These are phyloP conservation scores for Grifola frondosa DNA, from an alignment of 1,284 basidiomycete genomes.

Conservation along the genomic window DNA sequence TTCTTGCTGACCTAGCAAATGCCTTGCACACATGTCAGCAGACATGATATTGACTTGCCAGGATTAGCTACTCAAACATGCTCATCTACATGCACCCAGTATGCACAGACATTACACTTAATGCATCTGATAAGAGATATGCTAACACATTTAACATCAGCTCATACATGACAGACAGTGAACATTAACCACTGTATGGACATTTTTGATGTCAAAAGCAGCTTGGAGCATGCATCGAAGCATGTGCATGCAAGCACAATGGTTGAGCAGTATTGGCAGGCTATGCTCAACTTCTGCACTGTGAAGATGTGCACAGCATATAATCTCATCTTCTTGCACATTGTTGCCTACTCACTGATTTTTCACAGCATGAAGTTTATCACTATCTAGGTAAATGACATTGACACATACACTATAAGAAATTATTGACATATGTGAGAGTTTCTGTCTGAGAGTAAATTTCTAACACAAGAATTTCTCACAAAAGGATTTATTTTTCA, in stretches of 20 bases:
- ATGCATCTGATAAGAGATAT: slow-evolving; percentile 16
- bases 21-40: slow-evolving; percentile 29
- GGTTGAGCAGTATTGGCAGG: slow-evolving; percentile 35
- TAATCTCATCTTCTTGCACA: slow-evolving; percentile 62
- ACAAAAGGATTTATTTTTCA: no score
- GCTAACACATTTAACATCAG: slow-evolving; percentile 47
- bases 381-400: slow-evolving; percentile 46
- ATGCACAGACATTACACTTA: slow-evolving; percentile 40
- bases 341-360: slow-evolving; percentile 60
- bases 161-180: slow-evolving; percentile 30
- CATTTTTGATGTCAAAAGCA: slow-evolving; percentile 37
- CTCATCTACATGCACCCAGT: slow-evolving; percentile 49
- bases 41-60: slow-evolving; percentile 39
- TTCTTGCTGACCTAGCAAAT: slow-evolving; percentile 45
- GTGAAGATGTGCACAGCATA: slow-evolving; percentile 56
- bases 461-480: no score
- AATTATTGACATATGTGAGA: no score
- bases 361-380: slow-evolving; percentile 61
- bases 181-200: slow-evolving; percentile 44
- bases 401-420: slow-evolving; percentile 56
- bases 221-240: slow-evolving; percentile 35
- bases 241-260: slow-evolving; percentile 39
- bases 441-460: no score
- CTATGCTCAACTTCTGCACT: slow-evolving; percentile 29
- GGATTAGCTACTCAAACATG: slow-evolving; percentile 51